Base-by-base conservation (phyloP, 192 early-diverging fungal species). In the Backusella australiensis region DNA sequence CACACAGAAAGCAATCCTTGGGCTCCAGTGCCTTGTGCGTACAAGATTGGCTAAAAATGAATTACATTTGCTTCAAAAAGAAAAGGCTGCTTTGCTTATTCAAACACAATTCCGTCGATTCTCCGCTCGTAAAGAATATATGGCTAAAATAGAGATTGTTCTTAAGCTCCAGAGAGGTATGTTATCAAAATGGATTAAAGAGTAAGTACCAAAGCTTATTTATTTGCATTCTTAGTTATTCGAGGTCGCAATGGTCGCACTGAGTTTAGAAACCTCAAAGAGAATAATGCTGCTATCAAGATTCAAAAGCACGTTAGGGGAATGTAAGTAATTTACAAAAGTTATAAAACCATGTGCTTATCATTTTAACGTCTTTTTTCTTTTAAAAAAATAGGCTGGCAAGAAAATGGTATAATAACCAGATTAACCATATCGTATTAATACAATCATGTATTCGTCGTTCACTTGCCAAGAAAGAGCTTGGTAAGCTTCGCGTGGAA, bases 361-460 rank as follows among this genome's bases (percentile, higher is more conserved):
- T 8, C 21, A 0, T 15, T 17, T 72, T 38, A 42, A 3, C 2
- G 39, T 44, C 35, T 23, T 26, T 29, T 63, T 26, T 69, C 11
- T 26, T 26, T 59, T 26, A 26, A 29, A 9, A 59, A 59, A 59
- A 26, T 36, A 80, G 78, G 78, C 75, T 88, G 52, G 89, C 86
- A 19, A 89, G 95, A 67, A 86, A 88, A 49, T 73, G 75, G 44
- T 92, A 89, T 79, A 82, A 87, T 67, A 84, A 77, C 56, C 79
- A 86, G 74, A 29, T 85, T 34, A 77, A 81, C 56, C 78, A 86
- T 35, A 86, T 99, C 29, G 83, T 94, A 19, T 83, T 91, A 32
- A 82, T 96, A 71, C 98, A 99, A 88, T 90, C 92, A n/a, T 92
- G 91, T 68, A 76, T 94, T 39, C 94, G 98, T 71, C 89, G 92